Evolutionary conservation across 2,329 filamentous ascomycete genomes (phyloP), one percentile per base, ranked within the genome.

Genomic region (Chaetomium strumarium): DNA sequence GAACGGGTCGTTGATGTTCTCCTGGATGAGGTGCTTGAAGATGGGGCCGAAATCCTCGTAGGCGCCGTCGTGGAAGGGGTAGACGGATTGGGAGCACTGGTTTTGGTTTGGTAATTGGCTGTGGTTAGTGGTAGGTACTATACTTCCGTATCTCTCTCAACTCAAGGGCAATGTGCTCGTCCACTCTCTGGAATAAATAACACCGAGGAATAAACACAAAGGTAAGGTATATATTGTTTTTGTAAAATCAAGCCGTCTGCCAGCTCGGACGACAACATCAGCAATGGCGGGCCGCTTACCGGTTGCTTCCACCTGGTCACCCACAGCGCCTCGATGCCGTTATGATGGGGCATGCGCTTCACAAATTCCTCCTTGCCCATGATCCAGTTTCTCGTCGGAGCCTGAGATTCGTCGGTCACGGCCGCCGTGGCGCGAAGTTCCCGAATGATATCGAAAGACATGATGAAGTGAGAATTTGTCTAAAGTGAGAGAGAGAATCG

Each of bases 221-320:
- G n/a, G n/a, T n/a, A n/a, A n/a, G n/a, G n/a, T n/a, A 7, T 24
- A 7, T 24, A 4, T 24, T 24, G 24, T 24, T 7, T 24, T 24
- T 24, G 24, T 24, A 24, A 24, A 24, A 24, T 24, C 24, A 24
- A 24, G 24, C 24, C 4, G 24, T 24, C 24, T 4, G 24, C 24
- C 24, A 7, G 24, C 4, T 24, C 4, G 24, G 7, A 24, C 24
- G 7, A 24, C 24, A 24, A 24, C 7, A 24, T 24, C 24, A 24
- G 7, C 7, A 24, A 24, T 24, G 24, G 24, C 11, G 31, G 24
- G 17, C 38, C n/a, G 62, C 77, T 52, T 69, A 84, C 82, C 5
- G 83, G 83, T 59, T 77, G 72, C 68, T 83, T 83, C 86, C 86
- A 90, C 68, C 88, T 88, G 7, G 82, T 86, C 69, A 88, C 83